Base-by-base conservation (phyloP, 2,329 filamentous ascomycete genomes). In the Ramularia collo-cygni region DNA sequence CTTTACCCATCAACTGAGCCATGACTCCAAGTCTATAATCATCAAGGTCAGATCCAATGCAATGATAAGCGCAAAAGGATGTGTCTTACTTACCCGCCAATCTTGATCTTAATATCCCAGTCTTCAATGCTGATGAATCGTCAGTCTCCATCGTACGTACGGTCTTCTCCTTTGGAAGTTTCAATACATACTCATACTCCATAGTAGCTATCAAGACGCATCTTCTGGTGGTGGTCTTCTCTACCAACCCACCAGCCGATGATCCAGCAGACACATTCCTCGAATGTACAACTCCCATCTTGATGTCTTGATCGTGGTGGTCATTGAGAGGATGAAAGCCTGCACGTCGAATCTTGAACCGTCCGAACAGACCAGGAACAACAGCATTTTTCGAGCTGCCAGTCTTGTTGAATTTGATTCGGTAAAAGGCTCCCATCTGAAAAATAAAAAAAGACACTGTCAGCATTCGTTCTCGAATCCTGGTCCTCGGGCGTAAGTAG, bases 101-200 rank as follows among this genome's bases (percentile, higher is more conserved):
- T 81, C 60, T 82, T 81, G 60, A 82, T 77, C 59, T 79, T 81
- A 60, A 81, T 77, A 2, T 24, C 21, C 21, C 21, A 24, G 21
- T 24, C 21, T 10, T 24, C 21, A 10, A 24, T 62, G 19, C 19
- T 1, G 59, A 67, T 74, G 78, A 81, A 54, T 82, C 78, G 44
- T 81, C 76, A 57, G 81, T 81, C 57, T 82, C 78, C 74, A 81
- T 80, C 8, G 78, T 81, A 18, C 81, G 67, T 3, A 80, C 72
- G 24, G 70, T 79, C 15, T 35, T 35, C 14, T 31, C 17, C 16
- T 35, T 35, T 4, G 44, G 31, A 14, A 27, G 44, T 47, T 24
- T 51, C 44, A 30, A 58, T 41, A 15, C 47, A 47, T 16, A 18
- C 31, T 27, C 46, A 41, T 14, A 28, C 33, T 26, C 42, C 35